Base-by-base conservation (phyloP, 73 alveolate genomes). In the Paramecium octaurelia region DNA sequence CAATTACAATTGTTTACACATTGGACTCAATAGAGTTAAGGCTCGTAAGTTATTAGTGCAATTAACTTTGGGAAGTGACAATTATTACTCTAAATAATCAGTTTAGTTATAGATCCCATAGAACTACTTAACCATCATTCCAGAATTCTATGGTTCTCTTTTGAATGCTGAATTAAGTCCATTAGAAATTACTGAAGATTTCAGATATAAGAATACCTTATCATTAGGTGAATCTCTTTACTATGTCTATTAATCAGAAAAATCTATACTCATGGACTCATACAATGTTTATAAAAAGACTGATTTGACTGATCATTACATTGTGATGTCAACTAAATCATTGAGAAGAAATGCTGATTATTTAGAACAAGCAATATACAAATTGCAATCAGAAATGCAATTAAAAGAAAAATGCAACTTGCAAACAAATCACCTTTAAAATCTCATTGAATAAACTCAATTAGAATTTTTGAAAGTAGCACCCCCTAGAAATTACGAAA, bases 401-500 rank as follows among this genome's bases (percentile, higher is more conserved):
- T 35, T 80, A 21, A 80, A 80, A 80, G 34, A 40, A 46, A 80
- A 80, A 44, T 12, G 50, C 24, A 35, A 35, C 0, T 14, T 80
- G 4, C 76, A 59, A 21, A 80, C 91, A 2, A 24, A 8, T 31
- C 75, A 80, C 16, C 73, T 80, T 42, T 23, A 80, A 43, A 24
- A 9, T 31, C 34, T 80, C 0, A 80, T 80, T 20, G 91, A 80
- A 80, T 11, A 27, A 31, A 46, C 91, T 2, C 16, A 44, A 48
- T 5, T 44, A n/a, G 91, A 80, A 80, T 80, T 80, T 38, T 24
- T 44, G 43, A 80, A 43, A 80, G 91, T 80, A 9, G 43, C 36
- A n/a, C 75, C 91, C 5, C 91, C 91, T 6, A 44, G 91, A 80
- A 80, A 80, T 9, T 80, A 80, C 14, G 91, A 80, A 80, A 80